These are phyloP conservation scores for Rugonectria rugulosa DNA, from an alignment of 2,329 filamentous ascomycete genomes.

Conservation along the genomic window DNA sequence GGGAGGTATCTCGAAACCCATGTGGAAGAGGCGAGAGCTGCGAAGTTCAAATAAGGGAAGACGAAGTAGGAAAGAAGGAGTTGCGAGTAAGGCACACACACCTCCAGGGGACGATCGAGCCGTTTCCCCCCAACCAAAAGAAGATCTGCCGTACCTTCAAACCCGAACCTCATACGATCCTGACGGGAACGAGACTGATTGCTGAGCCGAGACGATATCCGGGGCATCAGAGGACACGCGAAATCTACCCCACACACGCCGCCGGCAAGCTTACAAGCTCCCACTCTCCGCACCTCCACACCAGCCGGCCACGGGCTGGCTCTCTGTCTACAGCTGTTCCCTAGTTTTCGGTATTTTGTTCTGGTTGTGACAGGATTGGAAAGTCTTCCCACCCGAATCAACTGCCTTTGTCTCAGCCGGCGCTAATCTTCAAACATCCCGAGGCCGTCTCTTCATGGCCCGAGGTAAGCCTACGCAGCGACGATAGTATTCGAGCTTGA, in stretches of 20 bases:
- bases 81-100: neutral
- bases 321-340: neutral
- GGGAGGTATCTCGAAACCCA: constrained; percentile 17
- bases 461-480: neutral
- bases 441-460: neutral
- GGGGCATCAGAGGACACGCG: constrained; percentile 22
- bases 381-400: constrained; percentile 14
- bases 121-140: neutral
- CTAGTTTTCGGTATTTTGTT: constrained; percentile 15
- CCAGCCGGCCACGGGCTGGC: constrained; percentile 16
- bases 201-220: constrained; percentile 25
- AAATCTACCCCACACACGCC: constrained; percentile 36
- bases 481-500: neutral
- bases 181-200: constrained; percentile 19
- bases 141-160: constrained; percentile 5
- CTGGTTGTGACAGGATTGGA: constrained; percentile 12
- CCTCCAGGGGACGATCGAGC: constrained; percentile 10
- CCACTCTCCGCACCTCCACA: constrained; percentile 38
- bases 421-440: constrained; percentile 3
- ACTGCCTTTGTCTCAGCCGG: constrained; percentile 1
- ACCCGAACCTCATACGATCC: constrained; percentile 34
- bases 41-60: neutral
- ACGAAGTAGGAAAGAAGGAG: neutral
- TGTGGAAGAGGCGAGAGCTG: constrained; percentile 7
- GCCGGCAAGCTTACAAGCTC: constrained; percentile 14